Base-by-base conservation (phyloP, 2,329 filamentous ascomycete genomes). In the Paecilomyces niveus region DNA sequence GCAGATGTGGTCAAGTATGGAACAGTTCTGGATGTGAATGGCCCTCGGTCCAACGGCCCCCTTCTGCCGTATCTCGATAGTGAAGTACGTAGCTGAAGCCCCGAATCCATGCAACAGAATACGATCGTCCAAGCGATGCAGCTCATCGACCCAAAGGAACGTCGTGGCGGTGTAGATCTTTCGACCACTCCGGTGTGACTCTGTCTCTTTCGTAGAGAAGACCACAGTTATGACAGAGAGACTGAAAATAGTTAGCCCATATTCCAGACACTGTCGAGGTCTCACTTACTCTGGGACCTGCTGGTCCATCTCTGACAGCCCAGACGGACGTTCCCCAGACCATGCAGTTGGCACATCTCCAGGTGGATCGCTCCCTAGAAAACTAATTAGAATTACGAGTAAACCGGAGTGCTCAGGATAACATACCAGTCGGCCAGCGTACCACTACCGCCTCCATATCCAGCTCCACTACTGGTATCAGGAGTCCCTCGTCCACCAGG, bases 221-320 rank as follows among this genome's bases (percentile, higher is more conserved):
- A 58, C 92, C 93, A 72, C 93, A 97, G 72, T 96, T 97, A 75
- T 92, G 89, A 78, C 93, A 97, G 3, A 97, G 84, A 31, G 90
- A 89, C 89, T 92, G 58, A 51, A 22, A 31, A 11, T 13, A 51
- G 51, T 49, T 35, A 54, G 51, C 1, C 51, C 35, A 49, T 31
- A 10, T 21, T 59, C 13, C 33, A 4, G n/a, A 58, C 15, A 71
- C 15, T 18, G 21, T 54, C 9, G 35, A 29, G 22, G 10, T 11
- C 45, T 32, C 56, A 76, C 89, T 82, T 79, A 94, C 90, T 75
- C 90, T 88, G 63, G 89, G 84, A 57, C 92, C 93, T 57, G 84
- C 81, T 13, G 94, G 94, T 24, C 94, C 94, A 75, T 97, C 92
- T 67, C 94, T 83, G 2, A 97, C 93, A 54, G 90, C 92, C 94